Conservation (phyloP, 2,329 filamentous ascomycete species). For the Botrytis aclada region DNA sequence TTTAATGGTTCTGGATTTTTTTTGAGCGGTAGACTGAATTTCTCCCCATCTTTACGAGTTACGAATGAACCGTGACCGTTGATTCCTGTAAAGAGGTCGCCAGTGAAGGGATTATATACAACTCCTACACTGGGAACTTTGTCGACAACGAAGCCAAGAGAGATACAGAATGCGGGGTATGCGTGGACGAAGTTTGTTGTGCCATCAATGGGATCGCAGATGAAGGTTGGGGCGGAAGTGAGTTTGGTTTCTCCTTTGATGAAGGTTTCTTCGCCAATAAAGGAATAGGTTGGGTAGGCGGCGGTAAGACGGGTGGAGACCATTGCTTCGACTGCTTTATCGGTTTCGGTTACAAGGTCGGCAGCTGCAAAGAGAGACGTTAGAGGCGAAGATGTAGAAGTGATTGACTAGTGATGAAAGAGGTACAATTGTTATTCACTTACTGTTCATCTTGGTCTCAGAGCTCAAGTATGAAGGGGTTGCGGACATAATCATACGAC, state of each 20-base stretch:
- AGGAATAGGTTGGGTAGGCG: slow-evolving; percentile 56
- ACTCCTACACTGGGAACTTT: slow-evolving; percentile 65
- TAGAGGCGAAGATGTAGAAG: slow-evolving; percentile 16
- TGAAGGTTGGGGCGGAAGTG: slow-evolving; percentile 67
- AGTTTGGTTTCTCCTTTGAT: slow-evolving; percentile 60
- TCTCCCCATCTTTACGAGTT: slow-evolving; percentile 42
- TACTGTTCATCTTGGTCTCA: slow-evolving; percentile 63
- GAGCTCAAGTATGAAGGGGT: slow-evolving; percentile 56
- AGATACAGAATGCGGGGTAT: slow-evolving; percentile 73
- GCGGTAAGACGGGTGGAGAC: slow-evolving; percentile 51
- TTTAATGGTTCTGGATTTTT: slow-evolving; percentile 53
- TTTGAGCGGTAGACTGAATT: slow-evolving; percentile 46
- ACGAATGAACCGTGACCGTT: slow-evolving; percentile 63
- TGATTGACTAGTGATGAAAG: background rate
- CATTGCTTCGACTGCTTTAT: slow-evolving; percentile 63
- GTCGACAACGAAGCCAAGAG: slow-evolving; percentile 66
- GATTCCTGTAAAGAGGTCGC: slow-evolving; percentile 66
- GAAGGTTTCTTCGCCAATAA: slow-evolving; percentile 78
- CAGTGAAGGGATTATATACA: slow-evolving; percentile 76
- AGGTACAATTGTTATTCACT: slow-evolving; percentile 18
- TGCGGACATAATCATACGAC: slow-evolving; percentile 59
- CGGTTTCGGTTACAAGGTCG: slow-evolving; percentile 66
- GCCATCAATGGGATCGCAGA: slow-evolving; percentile 80
- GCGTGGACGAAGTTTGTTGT: slow-evolving; percentile 79
- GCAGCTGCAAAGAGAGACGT: slow-evolving; percentile 47